Evolutionary conservation across 2,329 filamentous ascomycete species (phyloP).

Genomic region (Scedosporium apiospermum): DNA sequence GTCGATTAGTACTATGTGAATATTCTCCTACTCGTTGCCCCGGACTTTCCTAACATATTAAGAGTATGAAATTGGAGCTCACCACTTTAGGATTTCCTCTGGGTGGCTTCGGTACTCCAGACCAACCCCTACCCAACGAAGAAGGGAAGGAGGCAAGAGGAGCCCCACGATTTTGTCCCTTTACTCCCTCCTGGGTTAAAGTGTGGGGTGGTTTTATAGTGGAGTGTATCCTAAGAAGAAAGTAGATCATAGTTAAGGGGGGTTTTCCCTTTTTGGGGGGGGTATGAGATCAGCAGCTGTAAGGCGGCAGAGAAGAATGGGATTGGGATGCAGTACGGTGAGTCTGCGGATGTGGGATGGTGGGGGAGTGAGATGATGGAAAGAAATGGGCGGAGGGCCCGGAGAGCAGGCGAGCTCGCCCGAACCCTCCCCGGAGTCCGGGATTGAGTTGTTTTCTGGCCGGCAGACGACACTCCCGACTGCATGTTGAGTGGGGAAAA

Average conservation of each 20-base stretch:
- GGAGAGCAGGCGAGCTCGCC: not conserved
- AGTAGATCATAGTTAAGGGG: not conserved
- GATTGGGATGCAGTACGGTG: not conserved
- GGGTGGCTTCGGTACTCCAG: not conserved
- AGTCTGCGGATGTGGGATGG: not conserved
- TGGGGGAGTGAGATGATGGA: not conserved
- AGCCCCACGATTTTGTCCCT: not conserved
- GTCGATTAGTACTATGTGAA: not conserved
- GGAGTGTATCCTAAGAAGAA: not conserved
- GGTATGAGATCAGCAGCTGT: not conserved
- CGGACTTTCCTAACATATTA: not conserved
- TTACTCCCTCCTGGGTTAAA: not conserved
- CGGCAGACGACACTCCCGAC: not conserved
- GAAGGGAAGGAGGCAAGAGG: not conserved
- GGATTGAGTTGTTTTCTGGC: not conserved
- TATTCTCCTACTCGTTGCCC: not conserved
- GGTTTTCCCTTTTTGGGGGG: not conserved
- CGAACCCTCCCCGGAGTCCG: not conserved
- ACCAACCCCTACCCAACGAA: not conserved
- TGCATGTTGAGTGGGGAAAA: not conserved
- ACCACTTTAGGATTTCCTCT: not conserved
- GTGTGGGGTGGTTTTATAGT: not conserved
- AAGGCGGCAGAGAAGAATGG: not conserved
- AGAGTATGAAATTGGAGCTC: not conserved
- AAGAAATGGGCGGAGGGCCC: not conserved